phyloP scores from a whole-genome alignment of 495 filamentous ascomycete species.

The Talaromyces ruber region DNA sequence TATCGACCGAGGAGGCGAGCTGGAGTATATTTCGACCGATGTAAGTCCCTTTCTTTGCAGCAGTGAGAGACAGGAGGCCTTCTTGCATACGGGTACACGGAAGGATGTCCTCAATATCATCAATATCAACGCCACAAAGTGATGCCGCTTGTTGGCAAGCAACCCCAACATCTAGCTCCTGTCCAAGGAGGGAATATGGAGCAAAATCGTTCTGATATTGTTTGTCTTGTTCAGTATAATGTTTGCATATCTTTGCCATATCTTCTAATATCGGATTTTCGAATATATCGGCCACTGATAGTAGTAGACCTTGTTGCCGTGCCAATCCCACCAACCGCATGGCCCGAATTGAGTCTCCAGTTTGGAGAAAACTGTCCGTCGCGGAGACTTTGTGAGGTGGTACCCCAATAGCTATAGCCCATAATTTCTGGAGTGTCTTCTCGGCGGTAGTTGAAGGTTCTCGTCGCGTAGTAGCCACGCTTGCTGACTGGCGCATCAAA shows the following conservation, averaged over 20 bases:
- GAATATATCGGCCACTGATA: neutral
- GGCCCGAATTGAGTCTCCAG: neutral
- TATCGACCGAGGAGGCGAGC: neutral
- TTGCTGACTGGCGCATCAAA: neutral
- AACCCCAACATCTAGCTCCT: neutral
- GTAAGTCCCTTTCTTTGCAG: neutral
- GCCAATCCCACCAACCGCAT: neutral
- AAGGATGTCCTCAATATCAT: neutral
- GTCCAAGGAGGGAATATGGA: neutral
- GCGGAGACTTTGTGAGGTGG: neutral
- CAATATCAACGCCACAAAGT: neutral
- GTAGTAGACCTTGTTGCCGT: neutral
- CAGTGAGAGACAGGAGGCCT: neutral
- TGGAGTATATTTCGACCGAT: neutral
- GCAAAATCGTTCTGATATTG: neutral
- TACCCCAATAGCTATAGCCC: neutral
- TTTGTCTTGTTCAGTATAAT: neutral
- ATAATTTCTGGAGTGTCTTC: neutral
- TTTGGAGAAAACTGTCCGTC: neutral
- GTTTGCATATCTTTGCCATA: neutral
- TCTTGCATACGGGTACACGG: neutral
- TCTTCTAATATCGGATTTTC: neutral
- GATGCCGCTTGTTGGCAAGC: neutral
- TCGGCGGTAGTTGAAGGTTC: neutral
- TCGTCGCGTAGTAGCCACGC: neutral